phyloP scores from a whole-genome alignment of 2,329 filamentous ascomycete genomes.

The Alternaria triticimaculans region DNA sequence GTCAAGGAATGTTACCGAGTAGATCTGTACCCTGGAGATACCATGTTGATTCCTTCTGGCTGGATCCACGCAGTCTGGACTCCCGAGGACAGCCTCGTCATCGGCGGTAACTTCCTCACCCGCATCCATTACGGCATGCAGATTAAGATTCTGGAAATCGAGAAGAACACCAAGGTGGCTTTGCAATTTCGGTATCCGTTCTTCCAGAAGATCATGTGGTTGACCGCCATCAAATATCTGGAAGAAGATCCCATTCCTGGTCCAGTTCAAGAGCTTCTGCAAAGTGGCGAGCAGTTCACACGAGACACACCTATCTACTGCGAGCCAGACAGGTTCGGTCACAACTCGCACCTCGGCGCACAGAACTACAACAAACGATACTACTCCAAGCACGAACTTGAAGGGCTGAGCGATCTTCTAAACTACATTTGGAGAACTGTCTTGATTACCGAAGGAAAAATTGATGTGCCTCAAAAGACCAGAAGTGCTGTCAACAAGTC shows the following conservation, averaged over 20 bases:
- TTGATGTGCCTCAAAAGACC: constrained; percentile 66
- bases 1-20: constrained; percentile 72
- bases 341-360: constrained; percentile 58
- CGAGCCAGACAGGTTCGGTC: constrained; percentile 62
- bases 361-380: constrained; percentile 65
- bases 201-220: constrained; percentile 75
- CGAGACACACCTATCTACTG: constrained; percentile 64
- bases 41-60: constrained; percentile 73
- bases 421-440: constrained; percentile 69
- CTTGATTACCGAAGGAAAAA: constrained; percentile 65
- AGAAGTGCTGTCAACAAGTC: constrained; percentile 67
- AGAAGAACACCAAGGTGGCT: constrained; percentile 71
- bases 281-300: constrained; percentile 62
- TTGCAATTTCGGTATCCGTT: constrained; percentile 71
- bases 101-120: constrained; percentile 74
- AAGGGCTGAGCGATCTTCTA: constrained; percentile 64
- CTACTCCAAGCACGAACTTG: constrained; percentile 68
- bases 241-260: constrained; percentile 68
- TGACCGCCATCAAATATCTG: constrained; percentile 68
- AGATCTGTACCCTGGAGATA: constrained; percentile 70
- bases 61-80: constrained; percentile 78
- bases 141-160: constrained; percentile 69
- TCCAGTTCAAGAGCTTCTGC: constrained; percentile 61
- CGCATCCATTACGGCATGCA: constrained; percentile 71
- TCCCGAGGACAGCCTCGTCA: constrained; percentile 71